Evolutionary conservation across 768 basidiomycete genomes (phyloP), one percentile per base, ranked within the genome.

Genomic region (Trametes cubensis): DNA sequence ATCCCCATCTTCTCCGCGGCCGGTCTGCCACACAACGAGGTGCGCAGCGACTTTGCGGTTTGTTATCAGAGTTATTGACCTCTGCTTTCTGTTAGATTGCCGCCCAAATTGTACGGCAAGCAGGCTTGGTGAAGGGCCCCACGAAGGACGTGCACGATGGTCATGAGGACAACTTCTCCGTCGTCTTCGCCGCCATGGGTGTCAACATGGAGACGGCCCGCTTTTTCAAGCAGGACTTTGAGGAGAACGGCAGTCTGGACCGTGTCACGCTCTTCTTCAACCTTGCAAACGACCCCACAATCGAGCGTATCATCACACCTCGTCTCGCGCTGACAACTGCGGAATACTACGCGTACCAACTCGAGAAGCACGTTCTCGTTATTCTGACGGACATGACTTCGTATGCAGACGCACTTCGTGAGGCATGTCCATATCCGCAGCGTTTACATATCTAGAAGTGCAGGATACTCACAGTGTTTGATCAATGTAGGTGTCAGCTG

Each of bases 201-300:
- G 97, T 96, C 62, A 99, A 99, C 81, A 97, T 97, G 95, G 97
- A 99, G 77, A 98, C 97, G 6, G 97, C 97, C 50, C 88, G 96
- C 55, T 99, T 97, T 83, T 99, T 99, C 90, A 95, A 96, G 77
- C 92, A 95, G 74, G 97, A 99, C 80, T 98, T 98, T 74, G 95
- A 98, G 77, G 96, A 97, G 71, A 98, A 97, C 73, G 97, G 97
- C 56, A 92, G 89, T 81, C 83, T 98, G 64, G 95, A 98, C 78
- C 90, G 97, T 68, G 95, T 97, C 57, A 98, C 97, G 7, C 82
- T 99, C 55, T 99, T 99, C 88, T 83, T 99, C 74, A 99, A 99
- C 80, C 79, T 98, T 73, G 97, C 97, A 42, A 98, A 98, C 71
- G 97, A 99, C 74, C 97, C 97, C 25, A 99, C 97, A 15, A 99